A percentile compares a stretch with the other conserved stretches of the same genome.
phyloP scores from a whole-genome alignment of 2,329 filamentous ascomycete genomes.

The Magnaporthales sp. region DNA sequence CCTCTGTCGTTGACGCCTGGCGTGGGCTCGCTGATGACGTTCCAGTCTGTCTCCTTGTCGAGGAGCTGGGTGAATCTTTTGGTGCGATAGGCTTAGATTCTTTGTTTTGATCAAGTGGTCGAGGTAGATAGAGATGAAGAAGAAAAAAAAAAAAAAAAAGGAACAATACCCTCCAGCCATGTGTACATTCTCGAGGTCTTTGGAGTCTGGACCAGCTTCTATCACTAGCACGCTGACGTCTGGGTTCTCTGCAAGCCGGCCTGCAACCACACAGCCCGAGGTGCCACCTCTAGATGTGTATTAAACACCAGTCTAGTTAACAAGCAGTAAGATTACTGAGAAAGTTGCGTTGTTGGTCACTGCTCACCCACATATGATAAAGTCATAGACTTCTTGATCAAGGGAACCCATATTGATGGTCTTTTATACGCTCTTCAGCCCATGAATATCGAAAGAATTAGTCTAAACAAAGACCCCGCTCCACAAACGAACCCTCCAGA shows the following conservation, averaged over 20 bases:
- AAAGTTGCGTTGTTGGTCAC: neutral
- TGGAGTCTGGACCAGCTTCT: constrained; percentile 33
- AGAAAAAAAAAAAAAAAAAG: neutral
- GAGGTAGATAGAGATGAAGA: too few species aligned
- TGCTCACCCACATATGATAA: neutral
- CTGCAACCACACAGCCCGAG: constrained; percentile 38
- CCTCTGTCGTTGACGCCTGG: neutral
- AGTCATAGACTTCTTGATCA: neutral
- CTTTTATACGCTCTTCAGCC: neutral
- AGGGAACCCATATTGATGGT: neutral
- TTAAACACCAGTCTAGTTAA: neutral
- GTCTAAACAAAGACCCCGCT: neutral
- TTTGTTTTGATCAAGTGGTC: too few species aligned
- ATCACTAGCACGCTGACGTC: constrained; percentile 36
- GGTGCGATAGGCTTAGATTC: neutral
- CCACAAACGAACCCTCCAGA: too few species aligned
- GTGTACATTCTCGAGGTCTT: neutral
- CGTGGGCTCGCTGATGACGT: neutral
- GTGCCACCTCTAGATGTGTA: constrained; percentile 27
- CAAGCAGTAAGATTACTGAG: too few species aligned
- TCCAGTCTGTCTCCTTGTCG: neutral
- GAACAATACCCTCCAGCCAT: neutral
- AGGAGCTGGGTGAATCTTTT: neutral
- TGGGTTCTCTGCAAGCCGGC: constrained; percentile 40
- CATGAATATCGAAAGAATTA: neutral